Evolutionary conservation across 2,329 filamentous ascomycete species (phyloP).

Genomic region (Colletotrichum chlorophyti): DNA sequence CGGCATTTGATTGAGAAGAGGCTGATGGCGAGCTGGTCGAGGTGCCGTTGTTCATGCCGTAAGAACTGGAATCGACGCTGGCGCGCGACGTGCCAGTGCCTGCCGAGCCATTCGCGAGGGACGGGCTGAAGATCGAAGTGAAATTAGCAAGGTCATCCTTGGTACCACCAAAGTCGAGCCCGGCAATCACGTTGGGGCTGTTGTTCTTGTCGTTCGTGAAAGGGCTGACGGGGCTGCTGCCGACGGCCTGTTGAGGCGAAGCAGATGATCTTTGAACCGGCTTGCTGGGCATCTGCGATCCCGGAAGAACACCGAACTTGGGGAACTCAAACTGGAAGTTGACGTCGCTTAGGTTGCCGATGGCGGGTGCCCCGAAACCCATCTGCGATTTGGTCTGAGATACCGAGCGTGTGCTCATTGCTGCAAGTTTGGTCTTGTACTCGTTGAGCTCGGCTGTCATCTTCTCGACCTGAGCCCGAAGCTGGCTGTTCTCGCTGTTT

Average conservation of each 20-base stretch:
- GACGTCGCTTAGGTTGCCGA: slow-evolving; percentile 72
- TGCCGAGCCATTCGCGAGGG: slow-evolving; percentile 46
- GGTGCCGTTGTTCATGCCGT: slow-evolving; percentile 53
- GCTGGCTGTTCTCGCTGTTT: slow-evolving; percentile 82
- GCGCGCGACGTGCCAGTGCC: slow-evolving; percentile 51
- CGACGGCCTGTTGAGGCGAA: slow-evolving; percentile 26
- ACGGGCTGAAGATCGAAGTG: slow-evolving; percentile 65
- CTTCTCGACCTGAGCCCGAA: slow-evolving; percentile 88
- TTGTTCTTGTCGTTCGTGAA: slow-evolving; percentile 39
- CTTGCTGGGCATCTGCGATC: slow-evolving; percentile 43
- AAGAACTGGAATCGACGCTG: slow-evolving; percentile 58
- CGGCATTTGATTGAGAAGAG: slow-evolving; percentile 66
- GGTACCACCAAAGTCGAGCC: slow-evolving; percentile 32
- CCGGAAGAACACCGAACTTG: slow-evolving; percentile 81
- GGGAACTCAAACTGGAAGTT: slow-evolving; percentile 97
- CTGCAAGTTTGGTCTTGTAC: slow-evolving; percentile 85
- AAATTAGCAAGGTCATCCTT: slow-evolving; percentile 62
- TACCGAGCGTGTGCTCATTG: slow-evolving; percentile 49
- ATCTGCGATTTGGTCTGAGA: slow-evolving; percentile 45
- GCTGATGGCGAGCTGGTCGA: slow-evolving; percentile 70
- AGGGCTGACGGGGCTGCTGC: slow-evolving; percentile 43
- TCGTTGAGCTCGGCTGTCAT: slow-evolving; percentile 85
- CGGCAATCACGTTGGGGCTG: slow-evolving; percentile 40
- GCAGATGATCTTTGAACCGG: slow-evolving; percentile 16
- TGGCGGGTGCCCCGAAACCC: slow-evolving; percentile 53